Percentiles rank a stretch among this genome's conserved stretches.
Conservation (phyloP, 768 basidiomycete genomes). For the Russula griseocarnosa region DNA sequence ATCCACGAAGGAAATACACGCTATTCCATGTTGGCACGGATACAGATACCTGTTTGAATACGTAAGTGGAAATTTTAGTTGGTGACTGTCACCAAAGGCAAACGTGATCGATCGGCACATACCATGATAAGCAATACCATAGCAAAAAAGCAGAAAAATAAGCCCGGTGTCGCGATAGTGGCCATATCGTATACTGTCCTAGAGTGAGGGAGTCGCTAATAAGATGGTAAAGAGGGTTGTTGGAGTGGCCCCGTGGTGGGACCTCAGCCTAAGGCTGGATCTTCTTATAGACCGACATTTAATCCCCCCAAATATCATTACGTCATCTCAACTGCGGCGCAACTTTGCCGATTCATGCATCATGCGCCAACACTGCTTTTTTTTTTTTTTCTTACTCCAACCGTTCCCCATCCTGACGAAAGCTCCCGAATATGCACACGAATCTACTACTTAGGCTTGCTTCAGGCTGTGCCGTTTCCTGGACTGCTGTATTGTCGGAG, state of each 20-base stretch:
- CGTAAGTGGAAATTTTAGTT: slow-evolving; percentile 5
- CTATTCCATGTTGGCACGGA: slow-evolving; percentile 70
- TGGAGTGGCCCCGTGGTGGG: no score
- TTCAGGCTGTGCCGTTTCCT: no score
- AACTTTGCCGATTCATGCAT: no score
- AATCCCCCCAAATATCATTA: not conserved
- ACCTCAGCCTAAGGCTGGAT: not conserved
- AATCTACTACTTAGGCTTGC: no score
- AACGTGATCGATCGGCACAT: slow-evolving; percentile 33
- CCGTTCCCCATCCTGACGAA: no score
- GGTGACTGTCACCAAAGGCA: slow-evolving; percentile 1
- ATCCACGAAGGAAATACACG: slow-evolving; percentile 63
- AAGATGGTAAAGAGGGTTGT: not conserved
- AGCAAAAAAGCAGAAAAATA: slow-evolving; percentile 69
- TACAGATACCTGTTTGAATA: slow-evolving; percentile 52
- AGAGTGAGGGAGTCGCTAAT: not conserved
- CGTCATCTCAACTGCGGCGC: slow-evolving; percentile 1
- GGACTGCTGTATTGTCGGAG: no score
- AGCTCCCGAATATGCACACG: no score
- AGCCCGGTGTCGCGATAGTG: slow-evolving; percentile 60
- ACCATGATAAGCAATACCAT: slow-evolving; percentile 68
- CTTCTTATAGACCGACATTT: not conserved
- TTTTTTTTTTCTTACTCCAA: not conserved
- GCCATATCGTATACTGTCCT: slow-evolving; percentile 38
- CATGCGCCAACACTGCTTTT: not conserved